Percentiles rank a stretch among this genome's conserved stretches.
Evolutionary conservation across 805 yeast genomes (phyloP).

Genomic region (Saccharomycopsis sp.): DNA sequence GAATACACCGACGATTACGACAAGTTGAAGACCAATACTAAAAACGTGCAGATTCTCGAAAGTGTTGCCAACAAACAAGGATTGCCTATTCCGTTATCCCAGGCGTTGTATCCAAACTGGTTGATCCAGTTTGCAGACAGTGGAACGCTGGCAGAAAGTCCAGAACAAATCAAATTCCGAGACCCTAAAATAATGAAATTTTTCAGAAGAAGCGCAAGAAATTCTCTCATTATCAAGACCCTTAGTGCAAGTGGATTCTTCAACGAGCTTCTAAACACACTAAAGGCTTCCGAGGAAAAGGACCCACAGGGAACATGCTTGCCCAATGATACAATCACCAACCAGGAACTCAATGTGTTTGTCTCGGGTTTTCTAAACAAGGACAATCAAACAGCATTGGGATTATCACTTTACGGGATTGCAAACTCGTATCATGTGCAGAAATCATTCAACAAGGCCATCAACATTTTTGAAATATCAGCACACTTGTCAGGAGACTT

Average conservation of each 20-base stretch:
- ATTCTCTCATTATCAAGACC: constrained; percentile 6
- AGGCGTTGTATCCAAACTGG: constrained; percentile 19
- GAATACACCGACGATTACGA: constrained; percentile 14
- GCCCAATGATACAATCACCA: constrained; percentile 1
- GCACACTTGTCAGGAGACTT: constrained; percentile 17
- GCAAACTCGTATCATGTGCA: constrained; percentile 15
- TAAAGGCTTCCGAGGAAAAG: background rate
- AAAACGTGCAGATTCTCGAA: constrained; percentile 5
- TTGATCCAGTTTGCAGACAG: constrained; percentile 16
- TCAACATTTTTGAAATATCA: constrained; percentile 18
- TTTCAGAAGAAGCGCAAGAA: constrained; percentile 17
- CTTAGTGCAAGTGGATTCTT: constrained; percentile 9
- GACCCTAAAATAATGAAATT: constrained; percentile 9
- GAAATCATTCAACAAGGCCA: constrained; percentile 13
- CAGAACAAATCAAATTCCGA: constrained; percentile 1
- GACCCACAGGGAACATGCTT: background rate
- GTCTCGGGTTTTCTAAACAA: constrained; percentile 11
- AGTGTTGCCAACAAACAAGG: constrained; percentile 13
- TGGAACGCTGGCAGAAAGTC: background rate
- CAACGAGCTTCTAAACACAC: constrained; percentile 4
- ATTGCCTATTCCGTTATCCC: constrained; percentile 20
- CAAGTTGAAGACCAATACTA: constrained; percentile 2
- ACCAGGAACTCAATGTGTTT: constrained; percentile 15
- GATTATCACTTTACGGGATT: constrained; percentile 17
- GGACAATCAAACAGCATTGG: constrained; percentile 20